These are phyloP conservation scores for Withania somnifera DNA, from an alignment of 305 asterid genomes.

Conservation along the genomic window DNA sequence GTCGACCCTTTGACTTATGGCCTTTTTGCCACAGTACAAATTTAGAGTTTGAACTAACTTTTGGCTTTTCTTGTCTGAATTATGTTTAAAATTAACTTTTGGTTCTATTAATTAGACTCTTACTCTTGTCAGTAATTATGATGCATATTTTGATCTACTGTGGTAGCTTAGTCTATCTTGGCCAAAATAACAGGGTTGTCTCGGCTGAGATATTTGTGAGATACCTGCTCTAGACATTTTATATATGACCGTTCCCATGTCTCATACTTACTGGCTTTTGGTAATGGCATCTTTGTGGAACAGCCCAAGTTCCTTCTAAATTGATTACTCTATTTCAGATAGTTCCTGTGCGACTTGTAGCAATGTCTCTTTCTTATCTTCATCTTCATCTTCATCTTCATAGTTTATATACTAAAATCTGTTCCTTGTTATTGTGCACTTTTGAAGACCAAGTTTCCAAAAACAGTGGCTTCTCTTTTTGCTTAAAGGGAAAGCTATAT, in stretches of 20 bases:
- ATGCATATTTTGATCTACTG: neutral
- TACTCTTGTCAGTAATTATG: neutral
- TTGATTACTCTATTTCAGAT: neutral
- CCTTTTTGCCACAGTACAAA: neutral
- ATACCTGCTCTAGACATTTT: neutral
- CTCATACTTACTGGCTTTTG: neutral
- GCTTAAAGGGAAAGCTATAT: neutral
- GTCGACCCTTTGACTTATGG: neutral
- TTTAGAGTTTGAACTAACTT: neutral
- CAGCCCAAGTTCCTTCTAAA: neutral
- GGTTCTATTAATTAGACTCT: neutral
- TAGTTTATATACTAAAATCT: neutral
- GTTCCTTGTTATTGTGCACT: neutral
- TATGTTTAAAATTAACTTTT: neutral
- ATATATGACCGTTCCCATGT: neutral
- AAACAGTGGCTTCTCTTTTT: neutral
- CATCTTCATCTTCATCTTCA: neutral
- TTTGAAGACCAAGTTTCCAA: too few species aligned
- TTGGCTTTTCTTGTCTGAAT: neutral
- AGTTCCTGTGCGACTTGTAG: neutral
- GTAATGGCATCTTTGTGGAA: neutral
- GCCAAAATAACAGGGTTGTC: neutral
- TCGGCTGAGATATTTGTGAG: neutral
- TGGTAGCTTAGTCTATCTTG: neutral
- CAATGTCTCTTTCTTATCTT: neutral